Evolutionary conservation across 257 asterid species (phyloP).

Genomic region (Primulina tabacum): DNA sequence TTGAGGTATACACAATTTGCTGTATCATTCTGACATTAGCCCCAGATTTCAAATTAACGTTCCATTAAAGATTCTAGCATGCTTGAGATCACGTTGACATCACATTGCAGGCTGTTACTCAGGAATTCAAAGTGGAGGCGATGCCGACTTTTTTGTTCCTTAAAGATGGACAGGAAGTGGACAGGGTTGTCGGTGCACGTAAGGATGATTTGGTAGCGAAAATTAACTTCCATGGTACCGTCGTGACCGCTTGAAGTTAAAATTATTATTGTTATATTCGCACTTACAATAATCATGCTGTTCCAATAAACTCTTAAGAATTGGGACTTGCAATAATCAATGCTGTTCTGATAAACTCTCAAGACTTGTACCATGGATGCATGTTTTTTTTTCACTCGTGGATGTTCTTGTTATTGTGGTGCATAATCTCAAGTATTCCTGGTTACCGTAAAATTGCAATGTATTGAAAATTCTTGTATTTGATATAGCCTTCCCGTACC

Average conservation of each 20-base stretch:
- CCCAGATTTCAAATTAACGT: neutral
- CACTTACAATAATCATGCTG: neutral
- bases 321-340: neutral
- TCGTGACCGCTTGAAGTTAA: neutral
- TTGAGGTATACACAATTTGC: neutral
- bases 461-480: neutral
- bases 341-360: neutral
- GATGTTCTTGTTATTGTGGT: neutral
- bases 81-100: too few relatives aligned
- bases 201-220: constrained; percentile 23
- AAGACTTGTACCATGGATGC: neutral
- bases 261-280: neutral
- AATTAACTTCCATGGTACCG: constrained; percentile 6
- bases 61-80: neutral
- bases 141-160: constrained; percentile 37
- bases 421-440: neutral
- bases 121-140: constrained; percentile 32
- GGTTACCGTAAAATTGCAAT: neutral
- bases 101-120: constrained; percentile 21
- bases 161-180: constrained; percentile 31
- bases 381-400: too few relatives aligned
- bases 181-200: constrained; percentile 31
- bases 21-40: neutral
- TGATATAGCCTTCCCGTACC: too few relatives aligned
- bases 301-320: neutral